Percentiles rank a stretch among this genome's conserved stretches.
These are phyloP conservation scores for Crithidia thermophila DNA, from an alignment of 208 protist genomes.

Conservation along the genomic window DNA sequence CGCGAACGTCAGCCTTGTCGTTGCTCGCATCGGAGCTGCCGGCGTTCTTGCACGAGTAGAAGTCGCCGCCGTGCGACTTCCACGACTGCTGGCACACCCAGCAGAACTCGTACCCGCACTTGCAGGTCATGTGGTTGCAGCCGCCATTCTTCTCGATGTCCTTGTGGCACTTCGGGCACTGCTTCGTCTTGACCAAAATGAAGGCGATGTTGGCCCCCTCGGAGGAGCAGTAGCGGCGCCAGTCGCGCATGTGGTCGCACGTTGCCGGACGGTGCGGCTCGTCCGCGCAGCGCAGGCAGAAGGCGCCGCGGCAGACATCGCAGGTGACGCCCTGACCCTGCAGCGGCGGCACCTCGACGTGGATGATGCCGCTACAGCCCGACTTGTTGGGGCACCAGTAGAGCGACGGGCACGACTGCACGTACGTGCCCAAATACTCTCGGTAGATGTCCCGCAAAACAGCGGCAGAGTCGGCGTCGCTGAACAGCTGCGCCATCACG, in stretches of 20 bases:
- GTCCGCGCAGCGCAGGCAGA: constrained; percentile 59
- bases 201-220: constrained; percentile 62
- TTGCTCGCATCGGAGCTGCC: too few relatives aligned
- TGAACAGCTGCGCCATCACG: constrained; percentile 24
- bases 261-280: constrained; percentile 50
- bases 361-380: constrained; percentile 58
- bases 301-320: constrained; percentile 39
- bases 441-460: constrained; percentile 20
- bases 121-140: constrained; percentile 94
- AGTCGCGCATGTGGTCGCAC: constrained; percentile 53
- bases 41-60: constrained; percentile 32
- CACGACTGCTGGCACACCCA: constrained; percentile 82
- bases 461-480: neutral
- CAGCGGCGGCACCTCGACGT: constrained; percentile 33
- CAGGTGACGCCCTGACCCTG: constrained; percentile 54
- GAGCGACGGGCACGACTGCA: constrained; percentile 35
- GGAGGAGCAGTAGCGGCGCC: constrained; percentile 44
- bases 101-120: constrained; percentile 83
- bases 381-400: constrained; percentile 77
- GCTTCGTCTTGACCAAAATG: constrained; percentile 69
- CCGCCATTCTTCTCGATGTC: constrained; percentile 93
- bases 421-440: constrained; percentile 29
- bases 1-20: neutral
- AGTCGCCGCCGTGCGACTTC: constrained; percentile 49
- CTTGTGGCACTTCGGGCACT: constrained; percentile 68